Conservation (phyloP, 169 alveolate genomes). For the Plasmodium gonderi region DNA sequence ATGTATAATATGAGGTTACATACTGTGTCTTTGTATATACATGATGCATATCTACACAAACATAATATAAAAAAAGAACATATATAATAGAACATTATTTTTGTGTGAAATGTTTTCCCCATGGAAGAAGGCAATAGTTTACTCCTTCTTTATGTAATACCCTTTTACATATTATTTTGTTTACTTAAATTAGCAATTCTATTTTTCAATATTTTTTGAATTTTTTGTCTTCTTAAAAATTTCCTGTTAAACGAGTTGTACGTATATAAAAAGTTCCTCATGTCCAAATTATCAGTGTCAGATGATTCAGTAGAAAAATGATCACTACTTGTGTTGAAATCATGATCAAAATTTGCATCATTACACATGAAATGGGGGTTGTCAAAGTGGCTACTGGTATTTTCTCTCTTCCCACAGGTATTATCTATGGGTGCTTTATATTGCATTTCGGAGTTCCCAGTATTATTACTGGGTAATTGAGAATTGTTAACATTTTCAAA, state of each 20-base stretch:
- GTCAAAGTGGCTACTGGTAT: not conserved
- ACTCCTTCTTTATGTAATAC: not conserved
- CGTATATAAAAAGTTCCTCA: slow-evolving; percentile 43
- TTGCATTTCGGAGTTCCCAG: not conserved
- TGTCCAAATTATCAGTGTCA: slow-evolving; percentile 44
- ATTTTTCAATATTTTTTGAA: not conserved
- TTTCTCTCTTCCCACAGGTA: not conserved
- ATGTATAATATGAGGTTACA: not conserved
- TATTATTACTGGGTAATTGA: not conserved
- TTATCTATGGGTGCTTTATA: not conserved
- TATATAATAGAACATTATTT: not conserved
- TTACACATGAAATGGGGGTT: not conserved
- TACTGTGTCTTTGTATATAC: not conserved
- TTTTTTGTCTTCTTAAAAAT: slow-evolving; percentile 3
- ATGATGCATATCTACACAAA: not conserved
- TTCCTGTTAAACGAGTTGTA: slow-evolving; percentile 34
- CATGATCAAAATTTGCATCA: not conserved
- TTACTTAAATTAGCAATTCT: not conserved
- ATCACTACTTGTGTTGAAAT: not conserved
- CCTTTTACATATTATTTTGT: not conserved
- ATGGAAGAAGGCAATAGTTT: not conserved
- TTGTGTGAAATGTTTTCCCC: not conserved
- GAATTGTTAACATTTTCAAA: not conserved
- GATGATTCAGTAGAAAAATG: slow-evolving; percentile 49
- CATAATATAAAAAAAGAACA: not conserved